These are phyloP conservation scores for Gentiana dahurica DNA, from an alignment of 257 asterid genomes.

Conservation along the genomic window DNA sequence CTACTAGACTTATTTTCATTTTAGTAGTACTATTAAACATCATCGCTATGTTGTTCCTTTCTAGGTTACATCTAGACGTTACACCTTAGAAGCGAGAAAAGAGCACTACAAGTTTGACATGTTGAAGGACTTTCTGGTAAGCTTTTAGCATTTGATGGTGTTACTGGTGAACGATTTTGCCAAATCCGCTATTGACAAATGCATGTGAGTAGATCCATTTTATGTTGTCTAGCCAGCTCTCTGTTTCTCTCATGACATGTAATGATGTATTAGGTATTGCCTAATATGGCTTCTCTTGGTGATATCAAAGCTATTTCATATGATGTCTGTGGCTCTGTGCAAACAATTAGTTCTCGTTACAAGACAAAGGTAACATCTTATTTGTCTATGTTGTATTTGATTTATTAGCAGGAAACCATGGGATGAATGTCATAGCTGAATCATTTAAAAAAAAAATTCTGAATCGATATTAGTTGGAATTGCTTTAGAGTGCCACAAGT, in stretches of 20 bases:
- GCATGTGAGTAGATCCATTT: neutral
- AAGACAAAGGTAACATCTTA: slow-evolving; percentile 55
- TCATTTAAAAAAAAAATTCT: too few relatives aligned
- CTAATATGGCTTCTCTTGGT: slow-evolving; percentile 79
- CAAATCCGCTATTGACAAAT: neutral
- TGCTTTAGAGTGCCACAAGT: too few relatives aligned
- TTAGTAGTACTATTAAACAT: neutral
- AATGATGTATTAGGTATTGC: slow-evolving; percentile 54
- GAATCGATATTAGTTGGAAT: too few relatives aligned
- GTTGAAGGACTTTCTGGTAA: slow-evolving; percentile 72
- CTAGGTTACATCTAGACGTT: slow-evolving; percentile 84
- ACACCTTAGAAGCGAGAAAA: slow-evolving; percentile 78
- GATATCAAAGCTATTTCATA: slow-evolving; percentile 84
- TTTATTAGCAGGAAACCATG: neutral
- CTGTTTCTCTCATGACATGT: slow-evolving; percentile 16
- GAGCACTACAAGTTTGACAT: slow-evolving; percentile 73
- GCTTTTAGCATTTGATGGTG: slow-evolving; percentile 10
- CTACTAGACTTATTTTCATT: too few relatives aligned
- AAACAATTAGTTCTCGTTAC: slow-evolving; percentile 57
- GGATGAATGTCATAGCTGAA: too few relatives aligned
- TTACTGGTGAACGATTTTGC: neutral
- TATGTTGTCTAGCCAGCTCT: slow-evolving; percentile 1
- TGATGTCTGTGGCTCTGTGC: slow-evolving; percentile 73
- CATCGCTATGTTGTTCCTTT: slow-evolving; percentile 16
- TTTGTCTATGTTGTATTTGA: neutral